A percentile compares a stretch with the other conserved stretches of the same genome.
phyloP scores from a whole-genome alignment of 2,329 filamentous ascomycete genomes.

The Ophiosphaerella herpotricha region DNA sequence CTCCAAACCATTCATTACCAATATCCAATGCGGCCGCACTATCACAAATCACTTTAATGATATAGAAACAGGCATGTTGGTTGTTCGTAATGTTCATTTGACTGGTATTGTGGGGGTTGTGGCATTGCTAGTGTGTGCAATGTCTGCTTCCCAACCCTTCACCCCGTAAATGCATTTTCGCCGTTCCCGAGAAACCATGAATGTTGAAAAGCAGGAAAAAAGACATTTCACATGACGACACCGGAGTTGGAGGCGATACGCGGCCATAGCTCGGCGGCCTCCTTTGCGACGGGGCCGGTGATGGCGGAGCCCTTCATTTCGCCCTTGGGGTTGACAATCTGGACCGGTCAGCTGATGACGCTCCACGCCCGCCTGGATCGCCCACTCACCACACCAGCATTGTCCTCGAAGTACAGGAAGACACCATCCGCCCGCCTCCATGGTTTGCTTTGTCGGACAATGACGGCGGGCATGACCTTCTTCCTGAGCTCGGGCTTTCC shows the following conservation, averaged over 20 bases:
- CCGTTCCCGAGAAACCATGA: slow-evolving; percentile 46
- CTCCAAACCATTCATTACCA: background rate
- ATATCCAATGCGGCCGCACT: background rate
- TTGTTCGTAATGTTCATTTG: slow-evolving; percentile 40
- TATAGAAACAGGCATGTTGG: slow-evolving; percentile 7
- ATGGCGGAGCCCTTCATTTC: slow-evolving; percentile 99
- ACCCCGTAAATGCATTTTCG: slow-evolving; percentile 48
- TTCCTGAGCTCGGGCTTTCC: slow-evolving; percentile 99
- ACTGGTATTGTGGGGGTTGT: slow-evolving; percentile 41
- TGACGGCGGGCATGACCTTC: slow-evolving; percentile 99
- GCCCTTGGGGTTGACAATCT: slow-evolving; percentile 99
- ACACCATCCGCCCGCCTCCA: slow-evolving; percentile 99
- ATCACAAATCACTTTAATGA: background rate
- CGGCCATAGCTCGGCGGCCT: slow-evolving; percentile 99
- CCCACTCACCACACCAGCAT: slow-evolving; percentile 90
- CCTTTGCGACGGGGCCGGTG: slow-evolving; percentile 98
- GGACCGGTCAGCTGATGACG: slow-evolving; percentile 21
- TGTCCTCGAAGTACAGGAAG: slow-evolving; percentile 99
- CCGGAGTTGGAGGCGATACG: slow-evolving; percentile 99
- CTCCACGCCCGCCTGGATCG: background rate
- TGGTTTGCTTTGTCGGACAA: slow-evolving; percentile 98
- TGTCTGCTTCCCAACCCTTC: slow-evolving; percentile 41
- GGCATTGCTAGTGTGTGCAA: slow-evolving; percentile 45
- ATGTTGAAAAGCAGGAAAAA: slow-evolving; percentile 47
- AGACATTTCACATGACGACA: slow-evolving; percentile 90